Percentiles rank a stretch among this genome's conserved stretches.
Evolutionary conservation across 257 asterid genomes (phyloP).

Genomic region (Vinca minor): DNA sequence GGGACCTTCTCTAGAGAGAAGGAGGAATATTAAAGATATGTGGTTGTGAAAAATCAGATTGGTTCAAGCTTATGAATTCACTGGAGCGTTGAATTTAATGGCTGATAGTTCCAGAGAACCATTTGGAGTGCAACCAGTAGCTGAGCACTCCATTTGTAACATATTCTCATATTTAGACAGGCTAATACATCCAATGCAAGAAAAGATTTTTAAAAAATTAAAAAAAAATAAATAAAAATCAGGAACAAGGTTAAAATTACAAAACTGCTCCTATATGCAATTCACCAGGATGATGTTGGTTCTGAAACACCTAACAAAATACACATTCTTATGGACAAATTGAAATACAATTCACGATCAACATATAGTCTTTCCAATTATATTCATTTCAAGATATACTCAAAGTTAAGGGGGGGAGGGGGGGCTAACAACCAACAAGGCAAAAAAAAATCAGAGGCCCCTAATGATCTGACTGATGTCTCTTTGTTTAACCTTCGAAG

Average conservation of each 20-base stretch:
- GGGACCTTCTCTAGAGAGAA: too few species aligned
- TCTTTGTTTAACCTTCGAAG: background rate
- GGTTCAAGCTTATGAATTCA: too few species aligned
- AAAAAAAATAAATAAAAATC: background rate
- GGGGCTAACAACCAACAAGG: constrained; percentile 4
- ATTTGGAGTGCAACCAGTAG: too few species aligned
- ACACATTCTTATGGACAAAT: constrained; percentile 34
- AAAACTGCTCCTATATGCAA: constrained; percentile 24
- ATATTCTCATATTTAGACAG: too few species aligned
- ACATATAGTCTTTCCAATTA: constrained; percentile 7
- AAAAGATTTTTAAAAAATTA: too few species aligned
- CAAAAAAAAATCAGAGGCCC: constrained; percentile 9
- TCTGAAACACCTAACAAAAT: constrained; percentile 18
- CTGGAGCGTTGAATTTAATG: too few species aligned
- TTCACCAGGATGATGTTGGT: constrained; percentile 9
- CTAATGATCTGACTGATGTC: constrained; percentile 14
- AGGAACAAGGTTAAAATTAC: constrained; percentile 2
- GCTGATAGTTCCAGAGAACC: too few species aligned
- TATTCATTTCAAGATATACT: constrained; percentile 9
- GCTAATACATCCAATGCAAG: too few species aligned
- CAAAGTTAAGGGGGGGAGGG: background rate
- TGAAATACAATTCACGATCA: constrained; percentile 18
- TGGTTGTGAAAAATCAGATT: too few species aligned
- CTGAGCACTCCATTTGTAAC: too few species aligned
- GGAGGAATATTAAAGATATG: too few species aligned